Evolutionary conservation across 441 rosid species (phyloP), one percentile per base, ranked within the genome.

Genomic region (Viola pubescens): DNA sequence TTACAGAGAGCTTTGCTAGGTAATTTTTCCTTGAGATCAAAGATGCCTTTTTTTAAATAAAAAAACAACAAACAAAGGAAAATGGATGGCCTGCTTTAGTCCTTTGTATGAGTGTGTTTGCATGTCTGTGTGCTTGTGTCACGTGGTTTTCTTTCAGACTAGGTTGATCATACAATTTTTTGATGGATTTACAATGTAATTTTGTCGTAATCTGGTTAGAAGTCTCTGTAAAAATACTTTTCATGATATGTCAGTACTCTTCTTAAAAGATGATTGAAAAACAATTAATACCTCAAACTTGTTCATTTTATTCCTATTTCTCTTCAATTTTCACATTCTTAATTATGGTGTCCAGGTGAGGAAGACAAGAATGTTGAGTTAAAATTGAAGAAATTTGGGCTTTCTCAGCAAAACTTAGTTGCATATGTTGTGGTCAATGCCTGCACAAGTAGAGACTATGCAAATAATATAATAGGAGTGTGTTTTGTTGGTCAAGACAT

Each of bases 401-500:
- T 7, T 34, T 63, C 66, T 59, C 74, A 47, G 65, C 64, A 81
- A 64, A 75, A 73, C 53, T 51, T 73, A 11, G 77, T 64, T 59
- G 73, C 76, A 37, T 81, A 75, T 73, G 68, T 87, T 26, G 51
- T 76, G 52, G 86, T 69, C 55, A 89, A 83, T 72, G 83, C 95
- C 65, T 87, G 95, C 82, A 79, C 85, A 0, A 87, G 92, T 59
- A 78, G 95, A 73, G 89, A 85, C 68, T 81, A 76, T 54, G 62
- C 72, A 37, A 80, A 79, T 37, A 75, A 77, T 13, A 62, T 79
- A 34, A 52, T 78, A 10, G 97, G 95, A 16, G 90, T 82, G 13
- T 87, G 95, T 63, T 89, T 89, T 59, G 86, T 87, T 34, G 92
- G 95, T 64, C 92, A 89, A 76, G 95, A 87, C 70, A 58, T 87